phyloP scores from a whole-genome alignment of 2,329 filamentous ascomycete genomes.

The Monilinia vaccinii-corymbosi region DNA sequence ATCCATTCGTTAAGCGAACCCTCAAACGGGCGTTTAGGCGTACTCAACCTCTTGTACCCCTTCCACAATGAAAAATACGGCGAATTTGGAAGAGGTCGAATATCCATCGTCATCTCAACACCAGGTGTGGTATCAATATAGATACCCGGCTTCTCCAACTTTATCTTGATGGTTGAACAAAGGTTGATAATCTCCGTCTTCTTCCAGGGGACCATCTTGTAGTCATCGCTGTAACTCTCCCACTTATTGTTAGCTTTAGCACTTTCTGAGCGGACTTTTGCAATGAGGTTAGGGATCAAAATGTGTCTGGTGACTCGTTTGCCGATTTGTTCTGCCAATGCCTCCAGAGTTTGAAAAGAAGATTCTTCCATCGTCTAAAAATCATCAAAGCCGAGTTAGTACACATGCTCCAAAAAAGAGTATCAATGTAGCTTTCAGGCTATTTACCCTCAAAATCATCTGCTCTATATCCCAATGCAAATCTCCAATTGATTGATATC shows the following conservation, averaged over 20 bases:
- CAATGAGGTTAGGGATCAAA: slow-evolving; percentile 22
- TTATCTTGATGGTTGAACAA: not conserved
- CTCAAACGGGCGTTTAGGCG: slow-evolving; percentile 20
- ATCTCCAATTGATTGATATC: slow-evolving; percentile 36
- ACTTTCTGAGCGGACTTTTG: slow-evolving; percentile 7
- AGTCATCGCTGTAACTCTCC: not conserved
- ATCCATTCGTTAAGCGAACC: slow-evolving; percentile 25
- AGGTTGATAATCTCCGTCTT: not conserved
- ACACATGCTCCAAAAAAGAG: not conserved
- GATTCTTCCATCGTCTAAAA: slow-evolving; percentile 45
- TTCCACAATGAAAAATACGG: slow-evolving; percentile 1
- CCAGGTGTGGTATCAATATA: slow-evolving; percentile 1
- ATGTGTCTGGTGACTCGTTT: slow-evolving; percentile 39
- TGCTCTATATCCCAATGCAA: slow-evolving; percentile 47
- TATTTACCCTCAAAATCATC: slow-evolving; percentile 51
- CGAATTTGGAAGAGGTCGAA: not conserved
- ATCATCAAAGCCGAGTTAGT: not conserved
- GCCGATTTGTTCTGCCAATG: slow-evolving; percentile 43
- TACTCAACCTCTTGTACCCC: slow-evolving; percentile 4
- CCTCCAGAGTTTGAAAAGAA: slow-evolving; percentile 54
- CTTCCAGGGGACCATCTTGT: not conserved
- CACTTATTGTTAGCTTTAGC: not conserved
- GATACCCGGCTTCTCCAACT: slow-evolving; percentile 6
- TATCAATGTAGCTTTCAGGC: not conserved
- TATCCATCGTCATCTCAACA: slow-evolving; percentile 2